A percentile compares a stretch with the other conserved stretches of the same genome.
These are phyloP conservation scores for Yarrowia yakushimensis DNA, from an alignment of 805 yeast species.

Conservation along the genomic window DNA sequence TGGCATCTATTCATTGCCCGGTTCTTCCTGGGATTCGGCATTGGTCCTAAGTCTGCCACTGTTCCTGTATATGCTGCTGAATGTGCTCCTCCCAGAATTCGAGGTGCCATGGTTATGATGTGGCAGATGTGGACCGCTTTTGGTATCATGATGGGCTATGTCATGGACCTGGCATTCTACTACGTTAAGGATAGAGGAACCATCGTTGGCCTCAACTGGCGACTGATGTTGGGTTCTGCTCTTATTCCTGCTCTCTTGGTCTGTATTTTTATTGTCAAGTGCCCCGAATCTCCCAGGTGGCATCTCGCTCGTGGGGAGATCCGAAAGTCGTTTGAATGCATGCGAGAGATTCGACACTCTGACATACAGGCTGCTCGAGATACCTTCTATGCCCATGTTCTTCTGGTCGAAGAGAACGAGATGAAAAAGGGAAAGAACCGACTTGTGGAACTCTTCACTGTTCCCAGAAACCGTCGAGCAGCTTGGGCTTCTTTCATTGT, in stretches of 20 bases:
- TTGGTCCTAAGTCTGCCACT: slow-evolving; percentile 64
- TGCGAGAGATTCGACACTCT: slow-evolving; percentile 46
- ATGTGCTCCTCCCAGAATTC: slow-evolving; percentile 52
- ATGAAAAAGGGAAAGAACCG: slow-evolving; percentile 39
- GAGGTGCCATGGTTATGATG: slow-evolving; percentile 66
- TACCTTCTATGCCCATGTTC: slow-evolving; percentile 55
- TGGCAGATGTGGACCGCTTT: slow-evolving; percentile 75
- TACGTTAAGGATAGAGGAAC: slow-evolving; percentile 18
- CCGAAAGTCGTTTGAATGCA: slow-evolving; percentile 49
- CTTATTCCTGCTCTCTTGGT: slow-evolving; percentile 56
- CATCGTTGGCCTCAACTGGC: slow-evolving; percentile 43
- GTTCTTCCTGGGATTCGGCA: slow-evolving; percentile 59
- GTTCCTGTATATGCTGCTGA: slow-evolving; percentile 68
- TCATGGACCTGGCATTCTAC: slow-evolving; percentile 52
- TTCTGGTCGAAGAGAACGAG: slow-evolving; percentile 43
- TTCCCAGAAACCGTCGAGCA: slow-evolving; percentile 81
- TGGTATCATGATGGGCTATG: slow-evolving; percentile 66
- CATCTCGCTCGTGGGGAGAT: slow-evolving; percentile 52
- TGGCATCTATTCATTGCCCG: slow-evolving; percentile 59
- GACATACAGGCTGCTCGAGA: slow-evolving; percentile 62
- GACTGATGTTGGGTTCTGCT: slow-evolving; percentile 65
- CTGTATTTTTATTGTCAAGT: slow-evolving; percentile 49
- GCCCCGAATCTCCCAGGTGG: slow-evolving; percentile 74
- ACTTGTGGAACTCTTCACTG: slow-evolving; percentile 48
- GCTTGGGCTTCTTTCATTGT: slow-evolving; percentile 75